Conservation (phyloP, 495 filamentous ascomycete genomes). For the Achaetomiella virescens region DNA sequence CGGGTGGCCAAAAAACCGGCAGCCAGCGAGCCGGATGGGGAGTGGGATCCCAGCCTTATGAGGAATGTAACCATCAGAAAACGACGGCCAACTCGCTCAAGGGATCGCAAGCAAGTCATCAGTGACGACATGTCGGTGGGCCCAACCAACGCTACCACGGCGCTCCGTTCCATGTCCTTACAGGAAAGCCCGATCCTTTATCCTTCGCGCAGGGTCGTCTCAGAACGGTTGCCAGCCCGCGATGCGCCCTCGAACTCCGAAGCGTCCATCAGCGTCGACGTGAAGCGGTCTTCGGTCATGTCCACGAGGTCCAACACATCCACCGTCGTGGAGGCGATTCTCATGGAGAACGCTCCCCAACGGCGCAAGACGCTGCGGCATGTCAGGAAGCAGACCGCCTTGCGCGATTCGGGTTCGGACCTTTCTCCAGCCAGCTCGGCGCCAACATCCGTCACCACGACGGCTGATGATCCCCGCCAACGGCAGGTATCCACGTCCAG, state of each 20-base stretch:
- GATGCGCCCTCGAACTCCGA: constrained; percentile 32
- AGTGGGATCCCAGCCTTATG: constrained; percentile 51
- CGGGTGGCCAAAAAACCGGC: constrained; percentile 26
- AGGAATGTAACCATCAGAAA: constrained; percentile 54
- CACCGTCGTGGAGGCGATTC: constrained; percentile 63
- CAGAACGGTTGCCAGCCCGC: constrained; percentile 21
- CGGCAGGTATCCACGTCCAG: constrained; percentile 19
- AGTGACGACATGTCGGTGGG: constrained; percentile 43
- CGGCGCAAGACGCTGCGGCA: constrained; percentile 60
- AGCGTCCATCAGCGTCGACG: constrained; percentile 41
- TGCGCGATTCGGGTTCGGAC: constrained; percentile 50
- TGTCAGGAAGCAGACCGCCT: constrained; percentile 51
- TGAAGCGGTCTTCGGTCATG: constrained; percentile 53
- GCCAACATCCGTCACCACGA: constrained; percentile 27
- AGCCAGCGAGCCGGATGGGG: constrained; percentile 39
- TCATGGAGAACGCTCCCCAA: constrained; percentile 55
- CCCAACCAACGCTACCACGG: constrained; percentile 46
- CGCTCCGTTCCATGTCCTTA: constrained; percentile 41
- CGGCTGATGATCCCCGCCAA: constrained; percentile 22
- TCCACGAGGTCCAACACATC: constrained; percentile 57
- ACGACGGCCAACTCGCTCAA: constrained; percentile 33
- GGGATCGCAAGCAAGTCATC: constrained; percentile 32
- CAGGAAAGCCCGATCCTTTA: constrained; percentile 40
- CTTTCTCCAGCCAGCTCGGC: constrained; percentile 46
- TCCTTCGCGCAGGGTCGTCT: constrained; percentile 33